Conservation (phyloP, 2,329 filamentous ascomycete species). For the Emergomyces orientalis region DNA sequence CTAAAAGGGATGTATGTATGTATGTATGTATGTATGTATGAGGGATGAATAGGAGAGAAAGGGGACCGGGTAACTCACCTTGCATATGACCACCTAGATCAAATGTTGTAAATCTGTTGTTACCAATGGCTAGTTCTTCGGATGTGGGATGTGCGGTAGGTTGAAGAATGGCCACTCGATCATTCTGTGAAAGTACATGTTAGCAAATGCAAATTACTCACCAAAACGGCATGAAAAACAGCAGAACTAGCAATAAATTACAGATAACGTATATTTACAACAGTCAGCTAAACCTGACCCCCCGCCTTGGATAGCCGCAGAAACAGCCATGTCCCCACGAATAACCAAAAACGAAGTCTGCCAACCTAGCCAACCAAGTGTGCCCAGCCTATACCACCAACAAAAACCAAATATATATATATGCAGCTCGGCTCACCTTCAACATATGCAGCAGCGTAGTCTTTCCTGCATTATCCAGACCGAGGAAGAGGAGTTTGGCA, state of each 20-base stretch:
- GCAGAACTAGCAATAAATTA: no score
- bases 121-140: conserved; percentile 85
- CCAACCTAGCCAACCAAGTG: not conserved
- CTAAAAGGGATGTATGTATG: not conserved
- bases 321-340: not conserved
- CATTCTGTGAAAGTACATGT: conserved; percentile 52
- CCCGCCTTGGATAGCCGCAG: no score
- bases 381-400: not conserved
- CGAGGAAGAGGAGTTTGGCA: conserved; percentile 87
- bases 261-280: no score
- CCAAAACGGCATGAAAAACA: no score
- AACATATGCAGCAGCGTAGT: conserved; percentile 91
- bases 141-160: conserved; percentile 88
- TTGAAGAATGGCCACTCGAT: conserved; percentile 82
- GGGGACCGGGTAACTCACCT: conserved; percentile 40
- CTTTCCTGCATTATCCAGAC: conserved; percentile 90
- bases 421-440: conserved; percentile 55
- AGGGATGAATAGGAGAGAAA: not conserved
- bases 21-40: not conserved
- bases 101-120: conserved; percentile 90
- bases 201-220: conserved; percentile 10
- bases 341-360: not conserved
- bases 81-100: conserved; percentile 91
- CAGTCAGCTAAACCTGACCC: no score
- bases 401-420: not conserved